Base-by-base conservation (phyloP, 768 basidiomycete genomes). In the Collybiopsis confluens region DNA sequence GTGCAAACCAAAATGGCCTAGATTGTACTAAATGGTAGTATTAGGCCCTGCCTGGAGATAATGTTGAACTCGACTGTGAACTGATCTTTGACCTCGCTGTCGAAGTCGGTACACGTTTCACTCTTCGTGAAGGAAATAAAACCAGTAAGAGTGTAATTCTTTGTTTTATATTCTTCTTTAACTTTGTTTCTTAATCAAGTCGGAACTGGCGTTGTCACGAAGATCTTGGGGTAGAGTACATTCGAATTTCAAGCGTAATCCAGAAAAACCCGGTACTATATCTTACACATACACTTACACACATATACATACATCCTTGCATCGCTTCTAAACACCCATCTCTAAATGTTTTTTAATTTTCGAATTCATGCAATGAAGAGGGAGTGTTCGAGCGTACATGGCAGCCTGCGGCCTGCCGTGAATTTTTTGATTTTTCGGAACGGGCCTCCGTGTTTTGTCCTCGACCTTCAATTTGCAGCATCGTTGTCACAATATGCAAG, bases 1-100 rank as follows among this genome's bases (percentile, higher is more conserved):
- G 24, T 24, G 26, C 40, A 9, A 52, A 49, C 1, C 15, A 13
- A 41, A 18, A 28, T 44, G 27, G 26, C 57, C 44, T 50, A 51
- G 44, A 23, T 26, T 30, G 28, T 43, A 18, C 36, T 62, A 26
- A 45, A 21, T 11, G 15, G 30, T 37, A 7, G 48, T 46, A 56
- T 42, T 61, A 90, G 85, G 85, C 98, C 61, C 95, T 97, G 92
- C 96, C 96, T 45, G 96, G 96, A 57, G 96, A 98, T 74, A 96
- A 96, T 63, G 86, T 98, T 51, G 94, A 97, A 72, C 86, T 98
- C 77, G 77, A 91, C 52, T 92, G 90, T 66, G 75, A 81, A 24
- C 80, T 98, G 35, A 79, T 86, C 23, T 84, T 86, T 62, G 92
- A 95, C 64, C 86, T 97, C 57, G 93, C 93, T 21, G 80, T 90